A percentile compares a stretch with the other conserved stretches of the same genome.
These are phyloP conservation scores for Leccinum griseonigrum DNA, from an alignment of 1,284 basidiomycete species.

Conservation along the genomic window DNA sequence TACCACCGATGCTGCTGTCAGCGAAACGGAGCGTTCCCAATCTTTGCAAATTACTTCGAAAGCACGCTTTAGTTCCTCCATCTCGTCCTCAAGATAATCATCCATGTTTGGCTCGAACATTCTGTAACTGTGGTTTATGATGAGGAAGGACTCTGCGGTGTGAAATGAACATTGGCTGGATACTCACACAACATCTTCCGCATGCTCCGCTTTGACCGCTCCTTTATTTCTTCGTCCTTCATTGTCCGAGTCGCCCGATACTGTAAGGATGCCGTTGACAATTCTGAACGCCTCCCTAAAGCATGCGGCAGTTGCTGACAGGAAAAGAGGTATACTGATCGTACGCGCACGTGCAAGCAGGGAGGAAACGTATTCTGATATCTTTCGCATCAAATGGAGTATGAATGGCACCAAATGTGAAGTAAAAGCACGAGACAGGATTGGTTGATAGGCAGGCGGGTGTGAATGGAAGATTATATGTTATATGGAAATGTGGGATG, in stretches of 20 bases:
- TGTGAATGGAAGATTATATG: not conserved
- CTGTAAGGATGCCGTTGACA: conserved; percentile 70
- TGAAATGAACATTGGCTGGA: not conserved
- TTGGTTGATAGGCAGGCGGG: no score
- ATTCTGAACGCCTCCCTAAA: conserved; percentile 88
- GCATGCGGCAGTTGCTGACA: conserved; percentile 85
- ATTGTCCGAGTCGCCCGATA: conserved; percentile 33
- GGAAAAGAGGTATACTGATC: conserved; percentile 71
- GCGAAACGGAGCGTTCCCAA: conserved; percentile 72
- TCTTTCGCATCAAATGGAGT: conserved; percentile 39
- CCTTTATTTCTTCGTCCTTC: conserved; percentile 18
- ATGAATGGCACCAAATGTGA: not conserved
- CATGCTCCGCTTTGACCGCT: conserved; percentile 43
- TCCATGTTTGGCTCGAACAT: conserved; percentile 98
- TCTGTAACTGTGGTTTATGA: conserved; percentile 54
- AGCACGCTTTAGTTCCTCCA: conserved; percentile 73
- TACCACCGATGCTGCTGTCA: conserved; percentile 12
- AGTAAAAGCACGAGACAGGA: not conserved
- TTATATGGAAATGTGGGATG: not conserved
- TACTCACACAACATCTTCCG: conserved; percentile 81
- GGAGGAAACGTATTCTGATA: conserved; percentile 83
- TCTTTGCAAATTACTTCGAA: conserved; percentile 75
- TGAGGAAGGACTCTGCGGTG: not conserved
- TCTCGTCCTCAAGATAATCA: conserved; percentile 94
- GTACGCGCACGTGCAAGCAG: conserved; percentile 78